Conservation (phyloP, 2,329 filamentous ascomycete genomes). For the Penicillium psychrosexuale region DNA sequence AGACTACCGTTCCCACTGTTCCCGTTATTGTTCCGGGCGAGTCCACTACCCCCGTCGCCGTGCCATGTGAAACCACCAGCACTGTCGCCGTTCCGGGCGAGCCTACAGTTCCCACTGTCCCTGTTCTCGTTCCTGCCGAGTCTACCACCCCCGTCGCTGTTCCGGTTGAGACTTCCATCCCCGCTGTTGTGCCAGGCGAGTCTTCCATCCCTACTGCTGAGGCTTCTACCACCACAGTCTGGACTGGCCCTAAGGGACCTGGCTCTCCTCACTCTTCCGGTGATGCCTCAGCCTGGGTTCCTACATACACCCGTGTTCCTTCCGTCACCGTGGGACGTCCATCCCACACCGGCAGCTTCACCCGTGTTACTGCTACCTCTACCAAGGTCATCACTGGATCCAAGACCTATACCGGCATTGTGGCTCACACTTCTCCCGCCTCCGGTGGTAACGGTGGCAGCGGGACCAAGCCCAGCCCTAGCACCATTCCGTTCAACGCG, state of each 20-base stretch:
- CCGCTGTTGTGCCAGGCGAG: not conserved
- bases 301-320: not conserved
- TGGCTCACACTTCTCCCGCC: slow-evolving; percentile 9
- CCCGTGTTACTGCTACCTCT: slow-evolving; percentile 1
- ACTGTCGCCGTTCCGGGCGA: not conserved
- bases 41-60: not conserved
- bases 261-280: not conserved
- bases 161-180: not conserved
- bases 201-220: not conserved
- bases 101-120: too few relatives aligned
- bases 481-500: slow-evolving; percentile 21
- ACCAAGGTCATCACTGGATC: slow-evolving; percentile 3
- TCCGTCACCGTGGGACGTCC: slow-evolving; percentile 1
- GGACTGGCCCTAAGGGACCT: not conserved
- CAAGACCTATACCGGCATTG: not conserved
- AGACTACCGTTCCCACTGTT: too few relatives aligned
- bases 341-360: not conserved
- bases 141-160: not conserved
- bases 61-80: not conserved
- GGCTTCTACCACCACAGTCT: not conserved
- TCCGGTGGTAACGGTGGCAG: not conserved
- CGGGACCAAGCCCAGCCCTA: not conserved
- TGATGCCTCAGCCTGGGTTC: not conserved
- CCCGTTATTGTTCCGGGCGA: not conserved
- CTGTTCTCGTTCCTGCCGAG: not conserved